Conservation (phyloP, 177 flowering plant species). For the Tripterygium wilfordii region DNA sequence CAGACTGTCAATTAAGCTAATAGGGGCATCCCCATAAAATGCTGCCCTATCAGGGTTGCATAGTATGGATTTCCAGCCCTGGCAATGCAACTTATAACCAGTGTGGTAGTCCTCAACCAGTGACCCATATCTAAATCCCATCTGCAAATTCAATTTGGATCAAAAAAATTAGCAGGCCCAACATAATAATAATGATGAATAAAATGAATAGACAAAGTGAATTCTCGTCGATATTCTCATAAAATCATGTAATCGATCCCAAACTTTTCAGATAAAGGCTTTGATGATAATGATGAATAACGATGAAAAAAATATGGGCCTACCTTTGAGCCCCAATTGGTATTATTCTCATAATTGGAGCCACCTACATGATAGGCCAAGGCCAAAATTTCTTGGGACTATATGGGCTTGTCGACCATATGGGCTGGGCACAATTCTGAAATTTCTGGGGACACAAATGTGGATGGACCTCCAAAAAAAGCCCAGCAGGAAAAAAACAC, state of each 20-base stretch:
- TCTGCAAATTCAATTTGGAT: too few species aligned
- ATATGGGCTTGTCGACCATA: conserved; percentile 21
- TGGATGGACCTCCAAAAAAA: conserved; percentile 46
- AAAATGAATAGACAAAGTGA: too few species aligned
- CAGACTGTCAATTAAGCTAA: conserved; percentile 28
- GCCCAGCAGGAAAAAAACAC: conserved; percentile 41
- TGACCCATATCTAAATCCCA: conserved; percentile 53
- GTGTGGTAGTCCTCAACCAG: conserved; percentile 53
- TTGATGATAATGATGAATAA: too few species aligned
- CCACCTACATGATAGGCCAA: conserved; percentile 40
- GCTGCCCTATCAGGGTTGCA: conserved; percentile 56
- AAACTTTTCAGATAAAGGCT: too few species aligned
- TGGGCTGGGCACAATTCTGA: conserved; percentile 30
- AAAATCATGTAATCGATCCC: too few species aligned
- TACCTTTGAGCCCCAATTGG: conserved; percentile 60
- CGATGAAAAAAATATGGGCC: too few species aligned
- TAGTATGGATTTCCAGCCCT: conserved; percentile 53
- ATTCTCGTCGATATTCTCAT: too few species aligned
- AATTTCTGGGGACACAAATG: conserved; percentile 15
- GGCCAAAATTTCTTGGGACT: conserved; percentile 11
- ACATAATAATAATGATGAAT: too few species aligned
- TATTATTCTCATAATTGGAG: conserved; percentile 37
- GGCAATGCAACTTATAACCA: conserved; percentile 41
- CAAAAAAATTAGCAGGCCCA: too few species aligned
- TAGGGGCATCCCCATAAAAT: conserved; percentile 47